Evolutionary conservation across 306 rosid genomes (phyloP), one percentile per base, ranked within the genome.

Genomic region (Oemleria cerasiformis): DNA sequence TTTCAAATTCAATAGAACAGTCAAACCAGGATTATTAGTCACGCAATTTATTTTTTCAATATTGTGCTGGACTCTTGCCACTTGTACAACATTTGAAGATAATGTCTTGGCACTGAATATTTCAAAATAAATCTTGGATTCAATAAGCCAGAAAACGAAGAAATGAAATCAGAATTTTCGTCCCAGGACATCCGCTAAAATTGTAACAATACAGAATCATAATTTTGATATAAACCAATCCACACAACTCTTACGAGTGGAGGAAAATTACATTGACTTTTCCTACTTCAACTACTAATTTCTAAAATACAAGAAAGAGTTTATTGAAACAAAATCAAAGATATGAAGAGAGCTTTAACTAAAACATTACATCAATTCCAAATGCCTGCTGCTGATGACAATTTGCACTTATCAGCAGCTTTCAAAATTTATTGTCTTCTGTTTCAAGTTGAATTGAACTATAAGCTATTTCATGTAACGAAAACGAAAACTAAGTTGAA

Each of bases 371-470:
- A 54, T 41, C 63, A 42, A 10, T 21, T 55, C 42, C 9, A 70
- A 42, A 70, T 0, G 55, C 65, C 57, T 70, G 65, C 74, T 3
- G 30, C 42, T 56, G 12, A 30, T 38, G 36, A 17, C 56, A 6
- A 13, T 42, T 42, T 70, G 42, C 65, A 17, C 30, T 25, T 56
- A n/a, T 23, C 65, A 56, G 56, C 42, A 42, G 65, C 41, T 77
- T 75, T 74, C 70, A 36, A 7, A 17, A 30, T 67, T 84, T 75
- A 57, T 78, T 76, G 50, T 76, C 72, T 56, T 65, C 58, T 49
- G 76, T 71, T 36, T 3, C 25, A 62, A 59, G 54, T 84, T 79
- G 41, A 75, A 81, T 73, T 14, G 30, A 53, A 53, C 13, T 17
- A 8, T 75, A 16, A 67, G 40, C 19, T 70, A 69, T 72, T 47